These are phyloP conservation scores for Aspergillus sojae DNA, from an alignment of 2,329 filamentous ascomycete species.

Conservation along the genomic window DNA sequence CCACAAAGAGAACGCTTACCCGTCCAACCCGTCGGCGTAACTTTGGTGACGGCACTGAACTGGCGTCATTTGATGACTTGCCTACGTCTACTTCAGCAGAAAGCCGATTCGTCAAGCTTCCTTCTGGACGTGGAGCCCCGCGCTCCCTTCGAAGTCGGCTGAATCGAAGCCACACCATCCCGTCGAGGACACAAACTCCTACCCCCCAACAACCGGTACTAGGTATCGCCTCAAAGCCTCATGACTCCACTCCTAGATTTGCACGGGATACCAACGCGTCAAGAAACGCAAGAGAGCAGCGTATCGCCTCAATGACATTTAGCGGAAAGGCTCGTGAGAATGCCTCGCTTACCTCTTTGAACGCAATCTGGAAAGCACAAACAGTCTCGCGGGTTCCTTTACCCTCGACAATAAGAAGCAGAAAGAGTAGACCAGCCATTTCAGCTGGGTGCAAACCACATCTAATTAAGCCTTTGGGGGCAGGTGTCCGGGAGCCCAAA, in stretches of 20 bases:
- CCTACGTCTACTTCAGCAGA: conserved; percentile 84
- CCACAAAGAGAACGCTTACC: conserved; percentile 70
- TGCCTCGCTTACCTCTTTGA: conserved; percentile 54
- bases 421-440: conserved; percentile 39
- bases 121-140: conserved; percentile 67
- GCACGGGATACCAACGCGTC: conserved; percentile 69
- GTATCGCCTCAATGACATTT: conserved; percentile 50
- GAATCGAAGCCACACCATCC: conserved; percentile 45
- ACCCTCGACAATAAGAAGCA: conserved; percentile 53
- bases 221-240: conserved; percentile 53
- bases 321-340: conserved; percentile 42
- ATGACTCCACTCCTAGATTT: conserved; percentile 62
- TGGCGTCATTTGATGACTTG: conserved; percentile 92
- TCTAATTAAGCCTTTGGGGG: conserved; percentile 81
- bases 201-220: conserved; percentile 58
- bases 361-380: conserved; percentile 63
- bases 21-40: conserved; percentile 70
- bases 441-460: conserved; percentile 67
- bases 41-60: conserved; percentile 89
- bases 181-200: conserved; percentile 42
- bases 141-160: conserved; percentile 61
- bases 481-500: conserved; percentile 73
- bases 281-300: conserved; percentile 65
- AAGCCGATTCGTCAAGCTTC: conserved; percentile 79
- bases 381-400: conserved; percentile 54